Conservation (phyloP, 495 filamentous ascomycete species). For the Aspergillus campestris region DNA sequence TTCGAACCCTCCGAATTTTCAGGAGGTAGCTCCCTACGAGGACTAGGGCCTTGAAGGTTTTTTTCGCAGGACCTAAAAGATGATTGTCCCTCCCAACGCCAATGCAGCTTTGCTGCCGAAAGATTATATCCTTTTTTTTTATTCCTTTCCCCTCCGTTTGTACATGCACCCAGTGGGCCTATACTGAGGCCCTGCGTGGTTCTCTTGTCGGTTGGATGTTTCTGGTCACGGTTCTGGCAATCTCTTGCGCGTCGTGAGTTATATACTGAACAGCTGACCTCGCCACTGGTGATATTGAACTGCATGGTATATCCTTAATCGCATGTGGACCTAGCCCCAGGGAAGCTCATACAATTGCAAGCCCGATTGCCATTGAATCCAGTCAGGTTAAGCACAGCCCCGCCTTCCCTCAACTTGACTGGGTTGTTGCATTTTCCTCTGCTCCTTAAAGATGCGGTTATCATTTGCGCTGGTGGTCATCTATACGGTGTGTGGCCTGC, state of each 20-base stretch:
- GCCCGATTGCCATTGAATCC: not conserved
- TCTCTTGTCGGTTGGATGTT: conserved; percentile 1
- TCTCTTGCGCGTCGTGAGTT: conserved; percentile 3
- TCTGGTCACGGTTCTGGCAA: conserved; percentile 10
- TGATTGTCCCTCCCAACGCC: not conserved
- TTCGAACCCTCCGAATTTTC: conserved; percentile 3
- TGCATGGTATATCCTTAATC: conserved; percentile 1
- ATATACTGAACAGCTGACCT: not conserved
- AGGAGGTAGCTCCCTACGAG: conserved; percentile 1
- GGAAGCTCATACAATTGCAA: not conserved
- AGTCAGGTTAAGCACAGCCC: not conserved
- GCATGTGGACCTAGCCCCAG: conserved; percentile 1
- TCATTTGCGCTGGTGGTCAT: conserved; percentile 5
- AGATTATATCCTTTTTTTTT: conserved; percentile 1
- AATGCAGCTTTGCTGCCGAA: conserved; percentile 1
- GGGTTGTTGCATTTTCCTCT: too few species aligned
- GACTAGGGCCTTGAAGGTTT: not conserved
- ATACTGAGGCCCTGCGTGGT: not conserved
- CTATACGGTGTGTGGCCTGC: conserved; percentile 7
- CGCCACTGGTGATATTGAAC: not conserved
- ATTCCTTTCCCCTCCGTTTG: not conserved
- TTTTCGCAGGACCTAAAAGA: conserved; percentile 3
- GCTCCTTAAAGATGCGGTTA: conserved; percentile 7
- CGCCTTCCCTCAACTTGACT: not conserved
- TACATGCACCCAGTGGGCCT: conserved; percentile 9